These are phyloP conservation scores for Blastomyces percursus DNA, from an alignment of 2,329 filamentous ascomycete genomes.

Conservation along the genomic window DNA sequence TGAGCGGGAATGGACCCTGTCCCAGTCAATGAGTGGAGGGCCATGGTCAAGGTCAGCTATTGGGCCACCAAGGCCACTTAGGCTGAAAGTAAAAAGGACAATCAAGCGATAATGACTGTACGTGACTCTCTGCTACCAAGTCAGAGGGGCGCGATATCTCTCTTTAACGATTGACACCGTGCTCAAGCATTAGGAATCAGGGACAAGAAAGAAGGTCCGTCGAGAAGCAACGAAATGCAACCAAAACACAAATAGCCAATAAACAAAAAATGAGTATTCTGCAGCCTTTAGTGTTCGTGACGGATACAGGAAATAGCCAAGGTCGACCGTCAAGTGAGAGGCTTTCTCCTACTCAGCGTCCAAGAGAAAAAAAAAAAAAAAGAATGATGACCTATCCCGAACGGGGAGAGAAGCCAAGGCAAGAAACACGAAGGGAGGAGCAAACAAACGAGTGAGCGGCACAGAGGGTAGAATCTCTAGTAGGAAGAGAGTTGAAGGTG, in stretches of 20 bases:
- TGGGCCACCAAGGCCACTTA: background rate
- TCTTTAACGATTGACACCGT: background rate
- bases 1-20: constrained; percentile 47
- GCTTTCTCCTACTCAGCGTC: background rate
- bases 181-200: background rate
- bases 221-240: background rate
- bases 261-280: background rate
- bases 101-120: constrained; percentile 2
- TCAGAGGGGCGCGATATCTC: background rate
- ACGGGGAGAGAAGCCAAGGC: background rate
- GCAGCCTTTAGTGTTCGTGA: background rate
- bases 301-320: background rate
- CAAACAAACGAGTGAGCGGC: background rate
- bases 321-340: background rate
- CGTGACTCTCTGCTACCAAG: background rate
- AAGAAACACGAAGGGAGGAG: background rate
- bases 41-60: constrained; percentile 25
- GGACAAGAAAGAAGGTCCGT: background rate
- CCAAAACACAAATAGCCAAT: background rate
- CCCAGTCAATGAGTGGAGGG: constrained; percentile 30
- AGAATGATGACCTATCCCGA: background rate
- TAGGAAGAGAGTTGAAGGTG: background rate
- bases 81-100: background rate
- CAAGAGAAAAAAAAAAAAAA: background rate
- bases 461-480: background rate